Conservation (phyloP, 1,284 basidiomycete species). For the Ceratobasidium papillatum region DNA sequence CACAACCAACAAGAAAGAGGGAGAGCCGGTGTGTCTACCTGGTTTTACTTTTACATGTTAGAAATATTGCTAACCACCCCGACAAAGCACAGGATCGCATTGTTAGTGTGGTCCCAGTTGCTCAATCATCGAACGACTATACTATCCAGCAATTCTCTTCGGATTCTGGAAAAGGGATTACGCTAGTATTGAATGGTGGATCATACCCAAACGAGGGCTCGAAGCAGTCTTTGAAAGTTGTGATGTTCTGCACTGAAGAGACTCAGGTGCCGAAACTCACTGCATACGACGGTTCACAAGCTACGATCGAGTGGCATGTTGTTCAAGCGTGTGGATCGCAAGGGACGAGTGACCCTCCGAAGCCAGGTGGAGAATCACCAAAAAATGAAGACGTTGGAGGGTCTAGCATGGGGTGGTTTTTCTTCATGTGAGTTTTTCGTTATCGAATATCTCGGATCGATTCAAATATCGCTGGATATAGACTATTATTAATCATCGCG, state of each 20-base stretch:
- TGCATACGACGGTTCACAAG: conserved; percentile 66
- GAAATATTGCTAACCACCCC: conserved; percentile 55
- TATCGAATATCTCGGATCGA: conserved; percentile 15
- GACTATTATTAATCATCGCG: conserved; percentile 69
- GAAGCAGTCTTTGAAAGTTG: conserved; percentile 67
- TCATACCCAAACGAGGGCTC: conserved; percentile 63
- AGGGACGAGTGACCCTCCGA: conserved; percentile 53
- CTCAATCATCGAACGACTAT: background rate
- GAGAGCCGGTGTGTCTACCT: conserved; percentile 63
- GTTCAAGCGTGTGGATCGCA: conserved; percentile 51
- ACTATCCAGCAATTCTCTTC: conserved; percentile 35
- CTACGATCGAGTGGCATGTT: conserved; percentile 63
- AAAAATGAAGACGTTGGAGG: conserved; percentile 57
- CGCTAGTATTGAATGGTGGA: conserved; percentile 67
- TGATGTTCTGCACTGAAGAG: conserved; percentile 62
- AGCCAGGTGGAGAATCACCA: conserved; percentile 52
- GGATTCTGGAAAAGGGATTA: conserved; percentile 63
- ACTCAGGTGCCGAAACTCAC: conserved; percentile 60
- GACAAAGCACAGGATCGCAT: conserved; percentile 52
- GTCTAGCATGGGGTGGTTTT: conserved; percentile 83
- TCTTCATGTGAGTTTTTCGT: conserved; percentile 69
- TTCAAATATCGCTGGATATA: conserved; percentile 49
- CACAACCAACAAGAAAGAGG: conserved; percentile 65
- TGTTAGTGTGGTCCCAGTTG: conserved; percentile 36
- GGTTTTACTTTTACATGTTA: conserved; percentile 60